Evolutionary conservation across 2,329 filamentous ascomycete species (phyloP).

Genomic region (Magnaporthiopsis rhizophila): DNA sequence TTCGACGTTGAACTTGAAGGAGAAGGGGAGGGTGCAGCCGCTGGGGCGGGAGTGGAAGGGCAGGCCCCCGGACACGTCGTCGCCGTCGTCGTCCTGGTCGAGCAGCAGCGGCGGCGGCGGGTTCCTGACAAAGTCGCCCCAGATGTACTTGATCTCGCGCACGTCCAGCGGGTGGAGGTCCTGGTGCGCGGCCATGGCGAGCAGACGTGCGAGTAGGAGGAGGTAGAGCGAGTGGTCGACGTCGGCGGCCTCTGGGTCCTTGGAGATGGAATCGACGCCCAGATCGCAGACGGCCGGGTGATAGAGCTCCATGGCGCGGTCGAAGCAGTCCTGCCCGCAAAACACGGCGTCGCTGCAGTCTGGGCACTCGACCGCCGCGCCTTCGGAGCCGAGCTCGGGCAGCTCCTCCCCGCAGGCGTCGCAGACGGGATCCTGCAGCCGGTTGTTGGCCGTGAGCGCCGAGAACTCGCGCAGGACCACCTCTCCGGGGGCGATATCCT

Average conservation of each 20-base stretch:
- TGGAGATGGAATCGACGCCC: slow-evolving; percentile 57
- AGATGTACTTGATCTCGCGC: slow-evolving; percentile 57
- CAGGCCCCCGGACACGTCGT: neutral
- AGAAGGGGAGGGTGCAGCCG: slow-evolving; percentile 64
- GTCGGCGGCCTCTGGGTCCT: slow-evolving; percentile 50
- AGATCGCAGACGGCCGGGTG: slow-evolving; percentile 60
- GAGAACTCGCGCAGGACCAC: slow-evolving; percentile 74
- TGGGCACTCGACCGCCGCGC: slow-evolving; percentile 43
- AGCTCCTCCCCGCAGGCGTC: slow-evolving; percentile 78
- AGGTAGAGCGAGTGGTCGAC: slow-evolving; percentile 55
- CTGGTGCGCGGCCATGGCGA: slow-evolving; percentile 57
- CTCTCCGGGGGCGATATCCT: slow-evolving; percentile 70
- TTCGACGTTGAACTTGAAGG: slow-evolving; percentile 67
- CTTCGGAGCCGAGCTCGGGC: slow-evolving; percentile 39
- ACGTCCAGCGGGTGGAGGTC: slow-evolving; percentile 56
- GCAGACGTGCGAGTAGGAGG: slow-evolving; percentile 50
- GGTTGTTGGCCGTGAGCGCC: slow-evolving; percentile 80
- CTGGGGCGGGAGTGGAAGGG: neutral
- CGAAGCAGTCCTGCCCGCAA: slow-evolving; percentile 52
- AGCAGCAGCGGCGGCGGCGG: slow-evolving; percentile 45
- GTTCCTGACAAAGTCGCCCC: slow-evolving; percentile 57
- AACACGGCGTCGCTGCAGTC: slow-evolving; percentile 61
- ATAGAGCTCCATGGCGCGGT: slow-evolving; percentile 50
- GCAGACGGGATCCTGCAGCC: slow-evolving; percentile 77
- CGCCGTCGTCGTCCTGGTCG: neutral